Evolutionary conservation across 495 filamentous ascomycete genomes (phyloP), one percentile per base, ranked within the genome.

Genomic region (Aspergillus mulundensis): DNA sequence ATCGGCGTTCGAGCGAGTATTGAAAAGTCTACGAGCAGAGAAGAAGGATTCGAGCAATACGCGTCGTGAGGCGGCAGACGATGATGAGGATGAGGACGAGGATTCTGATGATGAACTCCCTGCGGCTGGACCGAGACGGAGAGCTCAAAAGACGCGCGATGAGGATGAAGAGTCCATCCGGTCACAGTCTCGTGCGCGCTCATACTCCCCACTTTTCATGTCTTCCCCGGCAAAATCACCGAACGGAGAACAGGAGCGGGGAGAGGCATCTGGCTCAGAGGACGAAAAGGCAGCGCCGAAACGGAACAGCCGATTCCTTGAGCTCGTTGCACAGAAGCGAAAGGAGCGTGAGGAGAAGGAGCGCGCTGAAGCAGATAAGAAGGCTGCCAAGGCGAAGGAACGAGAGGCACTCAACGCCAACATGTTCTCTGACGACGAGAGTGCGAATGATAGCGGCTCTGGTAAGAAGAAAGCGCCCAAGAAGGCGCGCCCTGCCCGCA

Each of bases 241-340:
- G 20, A 23, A 50, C 15, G 50, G 60, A 18, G 47, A n/a, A 12
- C 30, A 50, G 15, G 54, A 45, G 46, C 36, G 58, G 28, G 55
- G 53, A 21, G 58, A 60, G 47, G 45, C 15, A 14, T 53, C 61
- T 28, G 50, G 54, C 21, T 59, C 62, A 20, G 68, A 65, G n/a
- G 79, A 81, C 24, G 68, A 70, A 8, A 72, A 76, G 24, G 65
- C 69, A 7, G 61, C 83, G 19, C 77, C 84, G 3, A 67, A 70
- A 16, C 65, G 77, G 24, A 87, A 85, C 51, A 67, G 75, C 18
- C 80, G 83, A 16, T 87, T 91, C 60, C 65, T 79, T 40, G 87
- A 84, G 1, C 78, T 94, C 3, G 80, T 94, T 14, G 83, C 82
- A 11, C 79, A 81, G 69, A 92, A 90, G 61, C 79, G 84, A 28